Evolutionary conservation across 768 basidiomycete genomes (phyloP), one percentile per base, ranked within the genome.

Genomic region (Tephrocybe rancida): DNA sequence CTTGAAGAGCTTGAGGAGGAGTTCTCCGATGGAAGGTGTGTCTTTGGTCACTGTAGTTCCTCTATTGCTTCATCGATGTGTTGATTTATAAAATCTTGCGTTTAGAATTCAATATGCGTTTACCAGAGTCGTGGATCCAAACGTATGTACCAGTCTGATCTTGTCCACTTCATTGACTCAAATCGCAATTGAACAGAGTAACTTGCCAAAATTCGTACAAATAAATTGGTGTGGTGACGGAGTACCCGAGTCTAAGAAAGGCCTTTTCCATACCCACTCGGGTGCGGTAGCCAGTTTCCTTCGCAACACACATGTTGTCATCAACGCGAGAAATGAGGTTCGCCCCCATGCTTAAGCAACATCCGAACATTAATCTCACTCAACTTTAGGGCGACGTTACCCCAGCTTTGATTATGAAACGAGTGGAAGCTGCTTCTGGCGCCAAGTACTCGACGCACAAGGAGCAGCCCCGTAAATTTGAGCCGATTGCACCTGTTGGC

Each of bases 221-320:
- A 88, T 98, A 70, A 92, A 94, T 63, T 97, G 96, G 95, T 94
- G 93, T 61, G 96, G 96, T 39, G 95, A 96, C 64, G 96, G 96
- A 53, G 96, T 98, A 1, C 96, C 96, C 11, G 92, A 87, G 67
- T 78, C 79, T 18, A 88, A 91, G 71, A 98, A 98, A 68, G 96
- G 96, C 7, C 78, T 97, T 21, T 96, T 96, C 74, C 88, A 92
- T 64, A 87, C 85, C 7, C 95, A 98, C 68, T 84, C 93, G 6
- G 80, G 81, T 41, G 81, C 92, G 1, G 89, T 98, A 8, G 80
- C 86, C 37, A 83, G 76, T 52, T 95, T 88, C 69, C 77, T 98
- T 41, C 85, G 85, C 5, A 92, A 91, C 35, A 82, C 87, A 0
- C 94, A 96, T 66, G 88, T 95, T 58, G 88, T 91, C 19, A 81